Conservation (phyloP, 495 filamentous ascomycete genomes). For the Penicillium silybi region DNA sequence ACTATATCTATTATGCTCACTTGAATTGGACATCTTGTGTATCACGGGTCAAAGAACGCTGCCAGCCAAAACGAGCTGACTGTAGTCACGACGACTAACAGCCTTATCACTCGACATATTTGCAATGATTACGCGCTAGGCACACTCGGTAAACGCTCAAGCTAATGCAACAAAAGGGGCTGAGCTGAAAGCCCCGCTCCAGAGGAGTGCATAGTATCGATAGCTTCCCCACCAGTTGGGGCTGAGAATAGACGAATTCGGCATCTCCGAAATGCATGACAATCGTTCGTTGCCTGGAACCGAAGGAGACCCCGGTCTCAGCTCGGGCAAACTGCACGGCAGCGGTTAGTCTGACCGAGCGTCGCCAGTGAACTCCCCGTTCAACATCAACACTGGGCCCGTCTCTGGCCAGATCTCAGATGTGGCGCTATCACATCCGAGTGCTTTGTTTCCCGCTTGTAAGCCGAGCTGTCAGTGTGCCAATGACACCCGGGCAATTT, state of each 20-base stretch:
- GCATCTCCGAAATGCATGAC: too few species aligned
- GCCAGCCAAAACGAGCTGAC: neutral
- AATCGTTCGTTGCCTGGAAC: neutral
- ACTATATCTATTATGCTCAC: neutral
- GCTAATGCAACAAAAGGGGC: neutral
- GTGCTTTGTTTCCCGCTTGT: too few species aligned
- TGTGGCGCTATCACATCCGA: neutral
- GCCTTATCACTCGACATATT: neutral
- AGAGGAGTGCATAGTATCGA: neutral
- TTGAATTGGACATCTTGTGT: neutral
- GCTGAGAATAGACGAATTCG: too few species aligned
- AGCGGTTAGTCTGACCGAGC: neutral
- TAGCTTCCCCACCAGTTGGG: too few species aligned
- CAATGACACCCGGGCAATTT: neutral
- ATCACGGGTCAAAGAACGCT: neutral
- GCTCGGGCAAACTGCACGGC: neutral
- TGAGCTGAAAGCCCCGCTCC: neutral
- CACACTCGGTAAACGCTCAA: neutral
- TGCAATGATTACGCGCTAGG: neutral
- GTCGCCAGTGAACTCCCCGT: neutral
- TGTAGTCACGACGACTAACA: too few species aligned
- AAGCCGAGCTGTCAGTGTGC: constrained; percentile 3
- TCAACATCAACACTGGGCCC: neutral
- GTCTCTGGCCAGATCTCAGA: neutral
- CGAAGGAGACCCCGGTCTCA: neutral